These are phyloP conservation scores for Aspergillus egyptiacus DNA, from an alignment of 495 filamentous ascomycete species.

Conservation along the genomic window DNA sequence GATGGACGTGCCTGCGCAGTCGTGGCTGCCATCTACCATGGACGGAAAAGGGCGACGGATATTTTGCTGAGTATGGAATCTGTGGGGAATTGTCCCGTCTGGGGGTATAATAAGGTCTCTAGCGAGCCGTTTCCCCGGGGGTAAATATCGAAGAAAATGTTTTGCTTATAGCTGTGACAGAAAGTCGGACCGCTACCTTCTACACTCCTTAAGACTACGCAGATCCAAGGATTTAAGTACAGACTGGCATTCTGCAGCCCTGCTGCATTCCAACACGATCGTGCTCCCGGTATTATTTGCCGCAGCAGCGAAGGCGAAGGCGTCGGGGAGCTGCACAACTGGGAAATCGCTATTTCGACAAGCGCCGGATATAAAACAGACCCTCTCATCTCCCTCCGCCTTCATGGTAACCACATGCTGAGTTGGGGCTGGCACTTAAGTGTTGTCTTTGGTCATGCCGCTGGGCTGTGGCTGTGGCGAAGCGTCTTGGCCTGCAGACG, in stretches of 20 bases:
- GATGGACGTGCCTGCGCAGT: conserved; percentile 40
- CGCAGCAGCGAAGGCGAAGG: conserved; percentile 17
- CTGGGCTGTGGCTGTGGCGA: conserved; percentile 30
- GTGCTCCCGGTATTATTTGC: conserved; percentile 35
- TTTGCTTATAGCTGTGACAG: not conserved
- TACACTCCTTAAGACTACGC: conserved; percentile 33
- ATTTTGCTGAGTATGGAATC: conserved; percentile 29
- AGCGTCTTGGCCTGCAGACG: conserved; percentile 25
- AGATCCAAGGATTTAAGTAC: conserved; percentile 34
- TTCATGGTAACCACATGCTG: conserved; percentile 25
- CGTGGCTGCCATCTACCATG: conserved; percentile 34
- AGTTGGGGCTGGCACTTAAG: conserved; percentile 36
- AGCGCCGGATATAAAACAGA: conserved; percentile 35
- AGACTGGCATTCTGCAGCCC: not conserved
- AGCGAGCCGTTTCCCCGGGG: no score
- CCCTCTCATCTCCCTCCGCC: conserved; percentile 28
- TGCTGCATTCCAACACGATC: conserved; percentile 1
- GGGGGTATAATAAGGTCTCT: conserved; percentile 28
- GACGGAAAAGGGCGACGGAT: conserved; percentile 30
- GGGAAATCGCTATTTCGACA: conserved; percentile 10
- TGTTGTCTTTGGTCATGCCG: conserved; percentile 35
- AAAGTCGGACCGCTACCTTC: conserved; percentile 24
- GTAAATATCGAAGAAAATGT: no score
- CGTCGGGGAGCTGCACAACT: conserved; percentile 9
- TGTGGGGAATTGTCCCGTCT: conserved; percentile 22